Evolutionary conservation across 1,284 basidiomycete species (phyloP).

Genomic region (Anthracocystis setariae): DNA sequence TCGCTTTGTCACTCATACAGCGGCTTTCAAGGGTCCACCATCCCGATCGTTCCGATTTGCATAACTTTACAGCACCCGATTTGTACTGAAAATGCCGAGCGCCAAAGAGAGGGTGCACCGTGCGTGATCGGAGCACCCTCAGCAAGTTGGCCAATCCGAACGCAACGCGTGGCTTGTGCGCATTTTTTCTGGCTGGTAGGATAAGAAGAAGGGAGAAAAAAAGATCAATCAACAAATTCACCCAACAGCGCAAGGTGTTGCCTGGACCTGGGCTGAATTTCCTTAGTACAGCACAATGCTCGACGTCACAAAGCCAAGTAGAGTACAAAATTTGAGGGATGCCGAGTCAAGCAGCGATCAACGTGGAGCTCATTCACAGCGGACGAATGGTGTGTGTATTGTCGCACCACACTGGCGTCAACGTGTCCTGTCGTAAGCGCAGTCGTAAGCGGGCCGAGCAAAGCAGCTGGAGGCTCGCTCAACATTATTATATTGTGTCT

Average conservation of each 20-base stretch:
- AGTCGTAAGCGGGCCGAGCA: too few relatives aligned
- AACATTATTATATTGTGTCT: too few relatives aligned
- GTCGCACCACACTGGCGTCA: background rate
- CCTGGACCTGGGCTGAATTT: too few relatives aligned
- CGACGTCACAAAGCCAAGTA: too few relatives aligned
- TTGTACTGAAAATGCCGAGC: too few relatives aligned
- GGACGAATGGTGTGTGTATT: background rate
- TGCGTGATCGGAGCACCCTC: slow-evolving; percentile 6
- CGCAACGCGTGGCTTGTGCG: slow-evolving; percentile 3
- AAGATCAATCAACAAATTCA: background rate
- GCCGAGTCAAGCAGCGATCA: too few relatives aligned
- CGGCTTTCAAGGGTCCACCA: slow-evolving; percentile 3
- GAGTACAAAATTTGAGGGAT: too few relatives aligned
- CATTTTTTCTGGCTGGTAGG: background rate
- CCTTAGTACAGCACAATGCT: too few relatives aligned
- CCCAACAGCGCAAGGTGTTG: background rate
- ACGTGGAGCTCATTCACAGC: too few relatives aligned
- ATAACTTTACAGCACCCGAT: too few relatives aligned
- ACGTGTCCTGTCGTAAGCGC: slow-evolving; percentile 1
- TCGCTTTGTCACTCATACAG: background rate
- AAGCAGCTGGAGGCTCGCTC: too few relatives aligned
- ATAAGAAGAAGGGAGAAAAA: background rate
- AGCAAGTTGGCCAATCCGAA: background rate
- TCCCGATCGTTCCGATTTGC: background rate
- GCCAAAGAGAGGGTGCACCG: slow-evolving; percentile 1